Conservation (phyloP, 192 early-diverging fungal species). For the Spinellus fusiger region DNA sequence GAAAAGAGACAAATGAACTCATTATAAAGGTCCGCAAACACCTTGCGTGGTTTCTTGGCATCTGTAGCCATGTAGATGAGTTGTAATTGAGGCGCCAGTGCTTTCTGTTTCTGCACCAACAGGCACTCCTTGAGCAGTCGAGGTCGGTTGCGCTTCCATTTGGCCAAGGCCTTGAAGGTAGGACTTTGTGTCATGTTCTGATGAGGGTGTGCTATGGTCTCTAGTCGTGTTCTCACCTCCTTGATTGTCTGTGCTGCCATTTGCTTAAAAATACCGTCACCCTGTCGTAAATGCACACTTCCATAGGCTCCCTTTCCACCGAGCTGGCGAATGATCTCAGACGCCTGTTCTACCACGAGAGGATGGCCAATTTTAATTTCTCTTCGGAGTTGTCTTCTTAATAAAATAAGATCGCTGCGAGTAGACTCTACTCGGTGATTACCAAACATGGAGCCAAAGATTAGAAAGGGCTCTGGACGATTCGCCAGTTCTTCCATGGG, state of each 20-base stretch:
- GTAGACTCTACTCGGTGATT: conserved; percentile 30
- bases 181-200: not conserved
- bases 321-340: conserved; percentile 29
- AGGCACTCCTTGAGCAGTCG: not conserved
- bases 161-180: not conserved
- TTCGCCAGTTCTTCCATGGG: conserved; percentile 24
- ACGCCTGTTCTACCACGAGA: conserved; percentile 22
- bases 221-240: not conserved
- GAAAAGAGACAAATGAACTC: conserved; percentile 48
- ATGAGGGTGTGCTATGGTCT: not conserved
- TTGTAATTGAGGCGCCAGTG: not conserved
- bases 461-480: conserved; percentile 33
- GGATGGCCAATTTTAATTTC: conserved; percentile 21
- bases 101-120: not conserved
- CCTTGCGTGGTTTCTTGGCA: conserved; percentile 30
- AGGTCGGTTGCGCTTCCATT: not conserved
- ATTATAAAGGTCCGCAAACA: conserved; percentile 35
- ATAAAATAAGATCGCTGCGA: conserved; percentile 11
- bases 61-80: conserved; percentile 47
- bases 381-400: conserved; percentile 12
- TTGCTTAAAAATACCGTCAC: conserved; percentile 24
- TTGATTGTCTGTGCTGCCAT: conserved; percentile 15
- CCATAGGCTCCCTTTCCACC: conserved; percentile 22
- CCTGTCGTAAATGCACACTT: conserved; percentile 20
- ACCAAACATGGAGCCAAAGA: conserved; percentile 44